Percentiles rank a stretch among this genome's conserved stretches.
These are phyloP conservation scores for Pittosporum tobira DNA, from an alignment of 129 eudicot species.

Conservation along the genomic window DNA sequence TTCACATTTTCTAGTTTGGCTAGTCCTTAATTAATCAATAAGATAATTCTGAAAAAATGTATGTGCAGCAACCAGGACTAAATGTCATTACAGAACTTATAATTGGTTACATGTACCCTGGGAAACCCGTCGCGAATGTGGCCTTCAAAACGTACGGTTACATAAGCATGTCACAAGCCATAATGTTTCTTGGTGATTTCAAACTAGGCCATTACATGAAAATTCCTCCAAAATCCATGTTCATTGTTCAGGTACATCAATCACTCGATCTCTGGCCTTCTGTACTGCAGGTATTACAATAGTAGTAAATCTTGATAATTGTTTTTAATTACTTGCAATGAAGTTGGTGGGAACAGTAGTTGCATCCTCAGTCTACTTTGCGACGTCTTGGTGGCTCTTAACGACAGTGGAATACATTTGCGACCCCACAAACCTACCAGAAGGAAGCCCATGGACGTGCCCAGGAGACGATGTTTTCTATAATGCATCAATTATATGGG, in stretches of 20 bases:
- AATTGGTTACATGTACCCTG: conserved; percentile 54
- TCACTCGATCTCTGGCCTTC: background rate
- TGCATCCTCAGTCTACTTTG: conserved; percentile 48
- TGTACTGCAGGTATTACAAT: background rate
- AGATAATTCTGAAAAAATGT: background rate
- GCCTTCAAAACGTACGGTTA: conserved; percentile 56
- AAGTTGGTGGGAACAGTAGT: conserved; percentile 48
- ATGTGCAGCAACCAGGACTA: conserved; percentile 37
- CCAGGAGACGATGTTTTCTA: conserved; percentile 81
- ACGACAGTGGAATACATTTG: conserved; percentile 53
- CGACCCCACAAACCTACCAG: conserved; percentile 39
- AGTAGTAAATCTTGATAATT: background rate
- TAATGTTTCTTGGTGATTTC: conserved; percentile 40
- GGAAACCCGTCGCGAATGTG: conserved; percentile 60
- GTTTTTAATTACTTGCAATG: conserved; percentile 3
- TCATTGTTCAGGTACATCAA: conserved; percentile 39
- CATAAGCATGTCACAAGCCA: conserved; percentile 54
- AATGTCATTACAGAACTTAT: conserved; percentile 54
- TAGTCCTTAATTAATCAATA: too few species aligned
- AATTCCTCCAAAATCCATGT: conserved; percentile 60
- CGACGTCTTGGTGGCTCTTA: conserved; percentile 82
- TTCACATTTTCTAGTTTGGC: too few species aligned
- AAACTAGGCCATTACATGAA: conserved; percentile 61
- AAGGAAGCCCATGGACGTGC: conserved; percentile 91
- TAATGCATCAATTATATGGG: conserved; percentile 85